A percentile compares a stretch with the other conserved stretches of the same genome.
Evolutionary conservation across 2,329 filamentous ascomycete genomes (phyloP).

Genomic region (Trichophyton simii): DNA sequence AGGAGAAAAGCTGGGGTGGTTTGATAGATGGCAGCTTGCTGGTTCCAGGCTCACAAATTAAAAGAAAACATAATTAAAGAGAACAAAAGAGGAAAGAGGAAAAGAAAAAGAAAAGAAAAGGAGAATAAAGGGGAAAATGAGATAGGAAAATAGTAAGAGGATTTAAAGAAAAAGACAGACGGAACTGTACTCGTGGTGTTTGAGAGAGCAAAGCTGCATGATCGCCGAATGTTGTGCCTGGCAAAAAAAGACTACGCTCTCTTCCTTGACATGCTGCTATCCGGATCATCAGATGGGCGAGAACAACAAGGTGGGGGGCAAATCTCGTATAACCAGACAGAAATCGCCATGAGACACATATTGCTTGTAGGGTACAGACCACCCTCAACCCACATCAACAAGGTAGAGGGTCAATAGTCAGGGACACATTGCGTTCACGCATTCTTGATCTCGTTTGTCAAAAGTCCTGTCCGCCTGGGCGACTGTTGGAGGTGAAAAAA

Average conservation of each 20-base stretch:
- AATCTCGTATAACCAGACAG: constrained; percentile 9
- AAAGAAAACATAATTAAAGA: not conserved
- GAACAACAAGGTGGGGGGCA: constrained; percentile 5
- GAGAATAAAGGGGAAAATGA: constrained; percentile 1
- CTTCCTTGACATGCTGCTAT: not conserved
- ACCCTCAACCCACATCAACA: constrained; percentile 26
- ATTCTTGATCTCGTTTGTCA: constrained; percentile 19
- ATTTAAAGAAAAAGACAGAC: not conserved
- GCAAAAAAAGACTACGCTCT: not conserved
- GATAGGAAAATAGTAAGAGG: not conserved
- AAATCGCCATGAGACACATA: constrained; percentile 5
- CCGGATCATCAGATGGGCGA: not conserved
- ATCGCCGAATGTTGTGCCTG: constrained; percentile 1
- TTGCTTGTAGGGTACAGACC: constrained; percentile 20
- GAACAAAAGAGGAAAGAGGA: not conserved
- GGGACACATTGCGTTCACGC: constrained; percentile 15
- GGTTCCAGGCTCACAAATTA: constrained; percentile 3
- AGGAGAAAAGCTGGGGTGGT: not conserved
- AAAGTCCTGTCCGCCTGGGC: constrained; percentile 23
- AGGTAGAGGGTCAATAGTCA: constrained; percentile 21
- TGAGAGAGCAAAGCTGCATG: not conserved
- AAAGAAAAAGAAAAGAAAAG: not conserved
- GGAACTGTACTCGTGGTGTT: not conserved
- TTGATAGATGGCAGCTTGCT: constrained; percentile 1
- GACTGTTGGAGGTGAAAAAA: constrained; percentile 14